phyloP scores from a whole-genome alignment of 1,139 yeast species.

The Magnusiomyces fungicola region DNA sequence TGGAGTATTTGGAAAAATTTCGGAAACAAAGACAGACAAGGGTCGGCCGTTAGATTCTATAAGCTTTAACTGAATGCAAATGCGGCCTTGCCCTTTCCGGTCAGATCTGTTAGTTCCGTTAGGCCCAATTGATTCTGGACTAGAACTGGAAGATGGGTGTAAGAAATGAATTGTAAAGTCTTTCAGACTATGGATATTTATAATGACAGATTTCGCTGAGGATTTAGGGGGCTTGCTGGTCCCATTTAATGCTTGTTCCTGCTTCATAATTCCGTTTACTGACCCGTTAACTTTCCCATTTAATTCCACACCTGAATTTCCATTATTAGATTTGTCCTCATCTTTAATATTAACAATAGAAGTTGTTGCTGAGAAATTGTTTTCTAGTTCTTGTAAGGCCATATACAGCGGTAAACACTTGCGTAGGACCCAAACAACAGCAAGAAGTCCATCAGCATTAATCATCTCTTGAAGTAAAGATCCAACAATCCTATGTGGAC shows the following conservation, averaged over 20 bases:
- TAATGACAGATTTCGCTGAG: conserved; percentile 12
- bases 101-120: not conserved
- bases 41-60: conserved; percentile 14
- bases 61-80: conserved; percentile 9
- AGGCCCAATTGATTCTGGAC: not conserved
- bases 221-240: too few species aligned
- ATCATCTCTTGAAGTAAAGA: conserved; percentile 23
- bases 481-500: conserved; percentile 24
- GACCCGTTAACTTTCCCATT: too few species aligned
- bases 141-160: conserved; percentile 3
- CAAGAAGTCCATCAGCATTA: conserved; percentile 22
- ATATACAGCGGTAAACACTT: conserved; percentile 25
- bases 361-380: too few species aligned
- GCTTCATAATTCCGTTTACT: too few species aligned
- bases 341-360: too few species aligned
- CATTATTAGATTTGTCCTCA: too few species aligned
- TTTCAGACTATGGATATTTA: conserved; percentile 10
- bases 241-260: too few species aligned
- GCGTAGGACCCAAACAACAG: conserved; percentile 27
- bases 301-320: too few species aligned
- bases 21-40: conserved; percentile 11
- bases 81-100: too few species aligned
- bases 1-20: not conserved
- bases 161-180: conserved; percentile 9
- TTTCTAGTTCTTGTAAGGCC: conserved; percentile 18